These are phyloP conservation scores for Stagonosporopsis tanaceti DNA, from an alignment of 2,329 filamentous ascomycete genomes.

Conservation along the genomic window DNA sequence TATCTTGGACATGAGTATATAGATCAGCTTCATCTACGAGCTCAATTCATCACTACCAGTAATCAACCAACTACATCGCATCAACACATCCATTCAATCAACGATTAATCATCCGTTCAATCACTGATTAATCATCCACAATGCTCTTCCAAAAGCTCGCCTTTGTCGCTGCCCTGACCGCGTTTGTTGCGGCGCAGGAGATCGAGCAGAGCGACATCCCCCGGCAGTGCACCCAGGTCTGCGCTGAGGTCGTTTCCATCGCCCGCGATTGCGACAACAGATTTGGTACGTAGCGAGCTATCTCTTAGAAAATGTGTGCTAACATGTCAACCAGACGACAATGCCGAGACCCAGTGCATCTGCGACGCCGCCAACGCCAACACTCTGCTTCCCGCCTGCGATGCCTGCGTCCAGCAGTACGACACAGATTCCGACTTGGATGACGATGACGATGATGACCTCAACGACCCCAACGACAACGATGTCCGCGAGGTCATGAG, in stretches of 20 bases:
- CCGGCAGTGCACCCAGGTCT: conserved; percentile 37
- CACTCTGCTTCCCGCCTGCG: conserved; percentile 39
- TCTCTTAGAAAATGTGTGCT: background rate
- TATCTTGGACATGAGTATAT: conserved; percentile 5
- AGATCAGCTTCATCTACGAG: background rate
- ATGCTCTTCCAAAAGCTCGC: conserved; percentile 37
- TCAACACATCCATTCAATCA: background rate
- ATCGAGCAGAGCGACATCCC: conserved; percentile 43
- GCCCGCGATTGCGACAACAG: conserved; percentile 36
- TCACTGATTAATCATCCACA: background rate
- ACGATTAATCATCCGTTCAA: background rate
- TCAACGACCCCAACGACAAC: conserved; percentile 27
- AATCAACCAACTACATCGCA: background rate
- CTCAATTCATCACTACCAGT: background rate
- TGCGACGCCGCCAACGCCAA: conserved; percentile 37
- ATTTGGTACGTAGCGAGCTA: conserved; percentile 22
- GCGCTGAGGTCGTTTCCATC: conserved; percentile 34
- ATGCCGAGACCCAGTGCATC: conserved; percentile 38
- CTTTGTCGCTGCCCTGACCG: conserved; percentile 35
- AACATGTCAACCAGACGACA: conserved; percentile 25
- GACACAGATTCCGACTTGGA: conserved; percentile 25
- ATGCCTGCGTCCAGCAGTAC: conserved; percentile 40
- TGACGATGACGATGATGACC: conserved; percentile 16
- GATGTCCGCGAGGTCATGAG: conserved; percentile 40
- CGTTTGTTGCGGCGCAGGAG: conserved; percentile 36